Conservation (phyloP, 2,329 filamentous ascomycete species). For the Calonectria multiphialidica region DNA sequence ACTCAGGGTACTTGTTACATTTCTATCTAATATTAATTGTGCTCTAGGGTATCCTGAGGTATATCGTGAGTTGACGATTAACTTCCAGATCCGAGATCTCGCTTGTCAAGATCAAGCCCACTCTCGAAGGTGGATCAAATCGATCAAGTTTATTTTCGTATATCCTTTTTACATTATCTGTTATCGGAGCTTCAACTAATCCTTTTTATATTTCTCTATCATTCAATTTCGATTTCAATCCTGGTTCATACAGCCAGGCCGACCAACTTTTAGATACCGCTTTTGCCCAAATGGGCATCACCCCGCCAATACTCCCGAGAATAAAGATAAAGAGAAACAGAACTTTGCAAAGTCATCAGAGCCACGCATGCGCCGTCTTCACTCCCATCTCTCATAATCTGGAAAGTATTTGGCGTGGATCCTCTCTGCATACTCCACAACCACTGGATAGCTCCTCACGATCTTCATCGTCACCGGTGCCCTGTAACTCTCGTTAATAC, state of each 20-base stretch:
- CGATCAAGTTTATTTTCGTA: not conserved
- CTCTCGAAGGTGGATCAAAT: not conserved
- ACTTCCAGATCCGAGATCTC: not conserved
- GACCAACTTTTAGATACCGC: not conserved
- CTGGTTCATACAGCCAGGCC: no score
- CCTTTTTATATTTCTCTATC: not conserved
- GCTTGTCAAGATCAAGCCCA: not conserved
- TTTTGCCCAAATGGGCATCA: not conserved
- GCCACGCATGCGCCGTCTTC: not conserved
- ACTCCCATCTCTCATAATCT: slow-evolving; percentile 62
- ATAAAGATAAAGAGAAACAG: not conserved
- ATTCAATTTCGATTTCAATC: not conserved
- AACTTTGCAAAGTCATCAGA: no score
- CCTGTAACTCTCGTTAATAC: slow-evolving; percentile 44
- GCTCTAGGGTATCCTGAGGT: not conserved
- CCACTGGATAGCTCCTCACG: slow-evolving; percentile 58
- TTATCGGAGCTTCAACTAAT: not conserved
- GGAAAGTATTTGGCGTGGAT: slow-evolving; percentile 70
- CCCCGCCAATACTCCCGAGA: not conserved
- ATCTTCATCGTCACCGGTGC: slow-evolving; percentile 59
- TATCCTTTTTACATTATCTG: not conserved
- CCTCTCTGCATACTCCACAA: slow-evolving; percentile 67
- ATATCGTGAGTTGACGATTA: not conserved
- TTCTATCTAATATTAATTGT: not conserved
- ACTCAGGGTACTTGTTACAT: not conserved